Base-by-base conservation (phyloP, 129 eudicot species). In the Pittosporum tobira region DNA sequence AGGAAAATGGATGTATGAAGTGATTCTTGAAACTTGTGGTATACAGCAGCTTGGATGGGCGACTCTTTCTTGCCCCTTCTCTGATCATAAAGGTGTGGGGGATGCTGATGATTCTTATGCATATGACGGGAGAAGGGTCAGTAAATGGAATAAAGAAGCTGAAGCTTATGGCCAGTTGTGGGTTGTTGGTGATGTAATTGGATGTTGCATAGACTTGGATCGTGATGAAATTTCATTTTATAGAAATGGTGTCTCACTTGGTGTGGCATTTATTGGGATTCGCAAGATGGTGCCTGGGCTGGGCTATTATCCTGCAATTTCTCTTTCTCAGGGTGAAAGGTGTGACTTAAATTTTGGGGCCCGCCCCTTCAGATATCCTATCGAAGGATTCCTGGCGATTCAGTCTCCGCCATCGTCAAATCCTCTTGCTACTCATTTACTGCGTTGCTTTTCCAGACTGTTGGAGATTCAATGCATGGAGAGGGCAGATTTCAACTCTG, bases 1-100 rank as follows among this genome's bases (percentile, higher is more conserved):
- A 81, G 99, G 99, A 45, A 87, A 87, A 73, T 93, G 99, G 99
- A 93, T 93, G 99, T 93, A 87, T 68, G 99, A 93, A 77, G 96
- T 84, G 55, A 88, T 81, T 63, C 94, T 93, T 16, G 99, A 93
- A 79, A 93, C 99, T 12, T 77, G 85, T 18, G 99, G 96, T 30
- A 63, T 87, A 57, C 99, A 87, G 63, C 96, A 87, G 73, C 81
- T 93, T 72, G 99, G 99, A 56, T 93, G 99, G 99, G 94, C 83
- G 27, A 83, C 96, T 15, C 57, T 84, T 62, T 80, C 86, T 25
- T 81, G 96, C 70, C 86, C 88, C 26, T 87, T 93, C 57, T 81
- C 88, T 23, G 88, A 81, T 66, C 85, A 80, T 63, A 81, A 72
- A 70, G 99, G 99, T 46, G 99, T 93, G n/a, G 99, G 99, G 8